Evolutionary conservation across 2,329 filamentous ascomycete genomes (phyloP).

Genomic region (Fusarium sambucinum): DNA sequence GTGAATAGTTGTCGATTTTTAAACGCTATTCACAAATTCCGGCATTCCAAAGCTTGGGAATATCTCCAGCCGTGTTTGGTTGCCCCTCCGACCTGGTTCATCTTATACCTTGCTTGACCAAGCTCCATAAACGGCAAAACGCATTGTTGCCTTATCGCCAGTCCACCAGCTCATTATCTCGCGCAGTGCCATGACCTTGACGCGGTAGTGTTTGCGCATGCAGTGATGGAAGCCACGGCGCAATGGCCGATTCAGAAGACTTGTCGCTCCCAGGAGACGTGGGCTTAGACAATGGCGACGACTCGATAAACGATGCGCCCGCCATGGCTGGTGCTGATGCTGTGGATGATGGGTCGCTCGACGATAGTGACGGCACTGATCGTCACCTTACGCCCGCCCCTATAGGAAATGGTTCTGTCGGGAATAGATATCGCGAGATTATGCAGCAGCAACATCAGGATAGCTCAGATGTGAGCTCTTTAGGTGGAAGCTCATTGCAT

Average conservation of each 20-base stretch:
- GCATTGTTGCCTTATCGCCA: constrained; percentile 37
- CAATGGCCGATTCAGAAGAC: constrained; percentile 64
- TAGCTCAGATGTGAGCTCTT: constrained; percentile 65
- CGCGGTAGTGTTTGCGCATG: constrained; percentile 47
- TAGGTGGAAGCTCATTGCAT: constrained; percentile 61
- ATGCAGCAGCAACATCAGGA: constrained; percentile 59
- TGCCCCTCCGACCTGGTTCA: constrained; percentile 34
- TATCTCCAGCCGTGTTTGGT: constrained; percentile 13
- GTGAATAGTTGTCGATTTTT: not conserved
- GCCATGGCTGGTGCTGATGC: constrained; percentile 34
- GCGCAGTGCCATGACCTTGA: constrained; percentile 47
- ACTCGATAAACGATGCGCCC: constrained; percentile 51
- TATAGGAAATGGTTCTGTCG: constrained; percentile 48
- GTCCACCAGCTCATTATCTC: constrained; percentile 29
- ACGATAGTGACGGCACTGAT: constrained; percentile 33
- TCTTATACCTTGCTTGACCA: constrained; percentile 21
- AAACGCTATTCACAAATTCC: constrained; percentile 1
- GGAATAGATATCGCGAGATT: constrained; percentile 60
- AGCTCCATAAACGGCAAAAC: constrained; percentile 43
- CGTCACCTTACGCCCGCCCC: constrained; percentile 36
- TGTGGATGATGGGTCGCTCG: constrained; percentile 37
- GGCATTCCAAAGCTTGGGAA: constrained; percentile 7
- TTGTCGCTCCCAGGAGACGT: constrained; percentile 56
- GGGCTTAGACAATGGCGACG: constrained; percentile 58
- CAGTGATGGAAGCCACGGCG: constrained; percentile 57